Conservation (phyloP, 805 yeast species). For the Kodamaea laetipori region DNA sequence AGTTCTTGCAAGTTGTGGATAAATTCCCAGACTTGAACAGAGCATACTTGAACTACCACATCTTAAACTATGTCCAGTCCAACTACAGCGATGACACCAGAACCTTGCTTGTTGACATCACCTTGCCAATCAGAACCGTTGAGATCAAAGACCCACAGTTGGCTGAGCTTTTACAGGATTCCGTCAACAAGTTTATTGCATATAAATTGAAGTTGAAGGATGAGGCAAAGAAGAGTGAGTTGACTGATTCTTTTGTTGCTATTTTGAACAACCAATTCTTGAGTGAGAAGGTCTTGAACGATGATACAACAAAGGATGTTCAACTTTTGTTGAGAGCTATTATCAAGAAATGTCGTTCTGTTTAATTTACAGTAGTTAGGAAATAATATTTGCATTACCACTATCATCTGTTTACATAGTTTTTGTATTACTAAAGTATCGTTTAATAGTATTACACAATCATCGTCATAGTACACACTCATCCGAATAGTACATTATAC, state of each 20-base stretch:
- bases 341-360: constrained; percentile 36
- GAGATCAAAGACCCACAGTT: constrained; percentile 43
- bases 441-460: no score
- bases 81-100: constrained; percentile 42
- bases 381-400: no score
- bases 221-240: constrained; percentile 30
- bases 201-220: constrained; percentile 48
- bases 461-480: no score
- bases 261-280: constrained; percentile 31
- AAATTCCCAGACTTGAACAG: constrained; percentile 70
- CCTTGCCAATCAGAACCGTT: constrained; percentile 65
- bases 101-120: constrained; percentile 55
- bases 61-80: constrained; percentile 53
- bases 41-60: constrained; percentile 63
- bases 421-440: no score
- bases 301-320: constrained; percentile 27
- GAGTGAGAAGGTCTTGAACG: constrained; percentile 19
- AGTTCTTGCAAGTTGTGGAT: constrained; percentile 62
- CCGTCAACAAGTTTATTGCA: constrained; percentile 71
- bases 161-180: constrained; percentile 61
- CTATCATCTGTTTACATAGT: no score
- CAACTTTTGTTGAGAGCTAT: constrained; percentile 40
- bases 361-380: not conserved
- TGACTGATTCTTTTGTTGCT: constrained; percentile 33
- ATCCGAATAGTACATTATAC: no score